These are phyloP conservation scores for Cercospora nicotianae DNA, from an alignment of 2,329 filamentous ascomycete species.

Conservation along the genomic window DNA sequence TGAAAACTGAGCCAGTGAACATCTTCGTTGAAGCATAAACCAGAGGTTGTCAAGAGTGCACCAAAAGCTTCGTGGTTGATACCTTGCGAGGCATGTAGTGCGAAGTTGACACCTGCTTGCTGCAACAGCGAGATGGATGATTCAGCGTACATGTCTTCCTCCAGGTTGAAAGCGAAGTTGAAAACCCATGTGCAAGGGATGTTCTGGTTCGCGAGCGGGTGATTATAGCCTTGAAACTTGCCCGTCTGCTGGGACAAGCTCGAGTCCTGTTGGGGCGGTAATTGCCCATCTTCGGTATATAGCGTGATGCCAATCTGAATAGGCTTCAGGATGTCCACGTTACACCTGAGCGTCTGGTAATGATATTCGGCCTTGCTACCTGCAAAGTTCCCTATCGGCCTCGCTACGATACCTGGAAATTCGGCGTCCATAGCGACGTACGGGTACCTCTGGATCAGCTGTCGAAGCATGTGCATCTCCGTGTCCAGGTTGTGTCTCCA, in stretches of 20 bases:
- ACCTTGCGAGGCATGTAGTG: slow-evolving; percentile 77
- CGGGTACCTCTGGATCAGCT: slow-evolving; percentile 84
- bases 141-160: slow-evolving; percentile 97
- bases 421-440: slow-evolving; percentile 99
- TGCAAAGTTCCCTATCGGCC: slow-evolving; percentile 90
- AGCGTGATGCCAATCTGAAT: slow-evolving; percentile 95
- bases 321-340: slow-evolving; percentile 95
- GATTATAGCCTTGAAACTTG: slow-evolving; percentile 45
- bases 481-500: slow-evolving; percentile 90
- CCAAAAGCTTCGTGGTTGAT: slow-evolving; percentile 91
- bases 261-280: slow-evolving; percentile 66
- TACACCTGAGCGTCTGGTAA: slow-evolving; percentile 95
- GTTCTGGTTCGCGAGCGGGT: slow-evolving; percentile 45
- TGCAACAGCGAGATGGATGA: slow-evolving; percentile 89
- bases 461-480: slow-evolving; percentile 82
- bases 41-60: slow-evolving; percentile 84
- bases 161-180: slow-evolving; percentile 95
- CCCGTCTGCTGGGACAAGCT: slow-evolving; percentile 47
- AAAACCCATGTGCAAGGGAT: slow-evolving; percentile 95
- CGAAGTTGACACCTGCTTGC: slow-evolving; percentile 90
- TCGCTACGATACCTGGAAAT: slow-evolving; percentile 94
- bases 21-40: slow-evolving; percentile 81
- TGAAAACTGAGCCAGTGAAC: slow-evolving; percentile 98
- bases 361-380: slow-evolving; percentile 92
- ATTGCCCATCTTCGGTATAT: slow-evolving; percentile 86